Conservation (phyloP, 345 rosid species). For the Eucalyptus curtisii region DNA sequence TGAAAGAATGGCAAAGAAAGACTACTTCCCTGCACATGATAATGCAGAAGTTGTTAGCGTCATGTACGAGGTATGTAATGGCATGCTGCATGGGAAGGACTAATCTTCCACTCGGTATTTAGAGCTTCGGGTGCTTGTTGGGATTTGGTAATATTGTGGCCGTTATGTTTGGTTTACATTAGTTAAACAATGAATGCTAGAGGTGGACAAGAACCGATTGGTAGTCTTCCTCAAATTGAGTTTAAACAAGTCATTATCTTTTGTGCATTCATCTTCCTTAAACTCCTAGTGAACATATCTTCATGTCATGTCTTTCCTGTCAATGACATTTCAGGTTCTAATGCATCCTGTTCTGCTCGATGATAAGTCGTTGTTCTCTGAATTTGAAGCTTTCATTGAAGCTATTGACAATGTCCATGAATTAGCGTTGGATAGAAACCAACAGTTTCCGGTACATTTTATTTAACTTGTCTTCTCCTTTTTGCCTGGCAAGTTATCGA, state of each 20-base stretch:
- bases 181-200: not conserved
- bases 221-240: not conserved
- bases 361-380: conserved; percentile 58
- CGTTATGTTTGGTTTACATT: not conserved
- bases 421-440: conserved; percentile 80
- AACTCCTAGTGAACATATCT: not conserved
- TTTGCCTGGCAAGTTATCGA: not conserved
- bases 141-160: not conserved
- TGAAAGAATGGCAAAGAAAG: conserved; percentile 24
- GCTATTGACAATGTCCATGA: conserved; percentile 88
- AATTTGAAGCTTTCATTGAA: conserved; percentile 82
- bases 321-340: conserved; percentile 51
- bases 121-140: not conserved
- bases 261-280: not conserved
- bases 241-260: not conserved
- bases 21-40: conserved; percentile 60
- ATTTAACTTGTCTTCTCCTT: not conserved
- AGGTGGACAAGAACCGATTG: not conserved
- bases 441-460: conserved; percentile 76
- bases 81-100: not conserved
- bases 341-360: conserved; percentile 87
- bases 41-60: conserved; percentile 69
- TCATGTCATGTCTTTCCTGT: not conserved
- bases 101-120: not conserved
- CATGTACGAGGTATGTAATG: conserved; percentile 72